Evolutionary conservation across 148 eudicot genomes (phyloP).

Genomic region (Silene latifolia): DNA sequence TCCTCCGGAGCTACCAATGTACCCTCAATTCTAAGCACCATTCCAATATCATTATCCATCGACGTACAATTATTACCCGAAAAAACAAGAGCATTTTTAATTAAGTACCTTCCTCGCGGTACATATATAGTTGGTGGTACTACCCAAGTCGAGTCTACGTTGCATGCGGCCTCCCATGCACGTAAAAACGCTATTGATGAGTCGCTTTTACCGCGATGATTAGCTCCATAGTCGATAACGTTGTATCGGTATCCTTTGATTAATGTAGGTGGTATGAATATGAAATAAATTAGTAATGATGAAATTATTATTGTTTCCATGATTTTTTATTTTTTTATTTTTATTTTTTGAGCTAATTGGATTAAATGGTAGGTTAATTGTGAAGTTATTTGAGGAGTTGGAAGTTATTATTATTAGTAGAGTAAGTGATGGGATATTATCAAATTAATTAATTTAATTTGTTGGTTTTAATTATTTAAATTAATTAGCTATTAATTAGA

Average conservation of each 20-base stretch:
- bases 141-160: background rate
- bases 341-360: too few species aligned
- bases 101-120: slow-evolving; percentile 33
- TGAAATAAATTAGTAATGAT: slow-evolving; percentile 4
- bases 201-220: slow-evolving; percentile 29
- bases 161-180: slow-evolving; percentile 44
- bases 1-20: slow-evolving; percentile 40
- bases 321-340: background rate
- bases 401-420: background rate
- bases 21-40: slow-evolving; percentile 32
- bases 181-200: slow-evolving; percentile 33
- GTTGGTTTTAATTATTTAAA: background rate
- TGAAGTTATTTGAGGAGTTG: background rate
- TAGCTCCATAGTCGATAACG: slow-evolving; percentile 36
- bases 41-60: slow-evolving; percentile 13
- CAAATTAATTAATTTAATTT: background rate
- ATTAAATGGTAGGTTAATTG: background rate
- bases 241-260: slow-evolving; percentile 20
- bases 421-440: background rate
- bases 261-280: slow-evolving; percentile 3
- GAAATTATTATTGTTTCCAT: background rate
- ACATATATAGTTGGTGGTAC: slow-evolving; percentile 31
- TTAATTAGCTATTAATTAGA: too few species aligned
- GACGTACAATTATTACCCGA: slow-evolving; percentile 33
- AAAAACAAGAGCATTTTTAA: slow-evolving; percentile 21